These are phyloP conservation scores for Melampsora larici-populina DNA, from an alignment of 1,284 basidiomycete species.

Conservation along the genomic window DNA sequence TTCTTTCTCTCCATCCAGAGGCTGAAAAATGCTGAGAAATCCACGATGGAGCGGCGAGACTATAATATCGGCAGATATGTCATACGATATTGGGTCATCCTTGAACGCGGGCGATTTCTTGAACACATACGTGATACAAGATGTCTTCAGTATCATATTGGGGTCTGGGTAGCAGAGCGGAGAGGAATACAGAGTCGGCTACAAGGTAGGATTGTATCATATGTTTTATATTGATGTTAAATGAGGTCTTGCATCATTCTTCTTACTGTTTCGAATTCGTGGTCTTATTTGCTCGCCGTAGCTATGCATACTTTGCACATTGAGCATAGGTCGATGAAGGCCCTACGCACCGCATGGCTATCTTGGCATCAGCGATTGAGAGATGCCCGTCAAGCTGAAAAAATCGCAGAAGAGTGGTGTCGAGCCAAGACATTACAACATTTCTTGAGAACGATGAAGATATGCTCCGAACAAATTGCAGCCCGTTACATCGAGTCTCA, in stretches of 20 bases:
- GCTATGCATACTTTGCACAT: background rate
- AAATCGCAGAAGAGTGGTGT: background rate
- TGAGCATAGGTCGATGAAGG: background rate
- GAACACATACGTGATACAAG: background rate
- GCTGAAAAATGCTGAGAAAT: background rate
- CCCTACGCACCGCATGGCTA: background rate
- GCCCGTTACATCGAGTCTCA: background rate
- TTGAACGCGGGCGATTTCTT: background rate
- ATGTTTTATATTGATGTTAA: background rate
- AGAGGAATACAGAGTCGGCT: background rate
- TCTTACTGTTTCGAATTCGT: background rate
- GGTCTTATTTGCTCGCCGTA: background rate
- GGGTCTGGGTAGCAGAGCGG: background rate
- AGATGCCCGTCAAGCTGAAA: background rate
- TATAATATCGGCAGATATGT: background rate
- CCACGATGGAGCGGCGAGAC: background rate
- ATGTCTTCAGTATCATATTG: background rate
- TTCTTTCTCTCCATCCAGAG: background rate
- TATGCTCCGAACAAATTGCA: background rate
- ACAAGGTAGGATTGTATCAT: background rate
- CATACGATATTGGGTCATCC: background rate
- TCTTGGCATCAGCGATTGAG: constrained; percentile 4
- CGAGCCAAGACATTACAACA: background rate
- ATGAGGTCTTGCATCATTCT: background rate
- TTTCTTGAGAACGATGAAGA: background rate